Percentiles rank a stretch among this genome's conserved stretches.
Conservation (phyloP, 306 rosid genomes). For the Aeschynomene evenia region DNA sequence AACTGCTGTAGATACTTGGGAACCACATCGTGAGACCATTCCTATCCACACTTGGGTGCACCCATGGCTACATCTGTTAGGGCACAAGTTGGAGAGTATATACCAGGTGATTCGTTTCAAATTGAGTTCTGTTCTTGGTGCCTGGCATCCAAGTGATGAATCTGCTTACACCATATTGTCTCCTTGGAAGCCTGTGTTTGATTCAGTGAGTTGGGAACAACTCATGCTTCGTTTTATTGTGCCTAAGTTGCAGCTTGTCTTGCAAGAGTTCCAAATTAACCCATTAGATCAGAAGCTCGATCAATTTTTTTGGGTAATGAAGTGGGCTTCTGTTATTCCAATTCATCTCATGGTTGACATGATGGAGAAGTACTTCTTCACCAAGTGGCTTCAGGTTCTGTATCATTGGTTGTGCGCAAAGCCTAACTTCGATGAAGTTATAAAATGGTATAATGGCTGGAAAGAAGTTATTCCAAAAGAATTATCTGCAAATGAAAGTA, state of each 20-base stretch:
- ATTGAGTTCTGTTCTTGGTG: conserved; percentile 81
- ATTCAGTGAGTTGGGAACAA: conserved; percentile 84
- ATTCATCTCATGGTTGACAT: conserved; percentile 86
- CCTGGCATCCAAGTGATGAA: conserved; percentile 91
- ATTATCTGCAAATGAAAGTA: conserved; percentile 76
- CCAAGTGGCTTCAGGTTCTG: conserved; percentile 85
- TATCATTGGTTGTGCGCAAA: conserved; percentile 78
- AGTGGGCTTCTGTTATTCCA: conserved; percentile 83
- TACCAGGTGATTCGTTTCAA: conserved; percentile 77
- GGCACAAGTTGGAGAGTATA: conserved; percentile 72
- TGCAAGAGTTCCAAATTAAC: conserved; percentile 90
- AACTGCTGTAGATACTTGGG: conserved; percentile 86
- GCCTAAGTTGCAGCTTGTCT: conserved; percentile 81
- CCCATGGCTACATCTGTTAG: conserved; percentile 91
- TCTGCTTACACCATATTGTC: conserved; percentile 84
- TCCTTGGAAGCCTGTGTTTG: conserved; percentile 88
- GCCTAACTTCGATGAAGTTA: conserved; percentile 88
- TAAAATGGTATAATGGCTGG: conserved; percentile 89
- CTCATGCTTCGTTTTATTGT: conserved; percentile 82
- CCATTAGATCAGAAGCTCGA: conserved; percentile 83
- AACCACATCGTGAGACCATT: conserved; percentile 86
- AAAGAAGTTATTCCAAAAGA: conserved; percentile 78
- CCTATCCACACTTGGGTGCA: conserved; percentile 95
- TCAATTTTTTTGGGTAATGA: conserved; percentile 83
- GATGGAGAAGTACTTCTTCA: conserved; percentile 74